Evolutionary conservation across 2,329 filamentous ascomycete species (phyloP).

Genomic region (Diaporthe aspalathi): DNA sequence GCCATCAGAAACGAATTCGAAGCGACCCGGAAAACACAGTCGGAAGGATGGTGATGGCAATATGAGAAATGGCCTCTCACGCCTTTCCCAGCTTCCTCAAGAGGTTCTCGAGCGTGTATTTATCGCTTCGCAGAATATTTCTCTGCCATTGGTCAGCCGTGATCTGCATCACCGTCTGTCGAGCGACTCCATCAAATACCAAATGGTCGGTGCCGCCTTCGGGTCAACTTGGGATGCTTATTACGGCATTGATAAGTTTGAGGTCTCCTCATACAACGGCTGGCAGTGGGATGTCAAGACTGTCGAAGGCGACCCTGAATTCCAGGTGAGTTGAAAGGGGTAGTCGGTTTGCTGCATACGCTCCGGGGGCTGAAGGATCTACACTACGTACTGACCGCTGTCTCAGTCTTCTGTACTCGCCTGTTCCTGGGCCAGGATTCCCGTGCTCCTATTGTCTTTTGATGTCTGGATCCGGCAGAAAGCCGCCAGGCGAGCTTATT

Average conservation of each 20-base stretch:
- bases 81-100: slow-evolving; percentile 56
- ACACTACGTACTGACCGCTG: background rate
- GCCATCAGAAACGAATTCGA: slow-evolving; percentile 7
- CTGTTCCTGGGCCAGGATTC: slow-evolving; percentile 57
- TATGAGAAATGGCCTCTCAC: slow-evolving; percentile 43
- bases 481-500: slow-evolving; percentile 49
- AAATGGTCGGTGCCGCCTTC: slow-evolving; percentile 53
- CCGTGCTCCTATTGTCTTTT: slow-evolving; percentile 60
- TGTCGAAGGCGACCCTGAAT: slow-evolving; percentile 52
- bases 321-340: slow-evolving; percentile 54
- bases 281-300: slow-evolving; percentile 35
- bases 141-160: slow-evolving; percentile 58
- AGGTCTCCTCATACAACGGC: slow-evolving; percentile 37
- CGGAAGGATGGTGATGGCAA: slow-evolving; percentile 25
- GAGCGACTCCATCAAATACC: slow-evolving; percentile 46
- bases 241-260: slow-evolving; percentile 44
- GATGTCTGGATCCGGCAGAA: slow-evolving; percentile 58
- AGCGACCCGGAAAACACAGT: slow-evolving; percentile 37
- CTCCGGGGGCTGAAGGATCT: background rate
- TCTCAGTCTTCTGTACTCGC: slow-evolving; percentile 53
- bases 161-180: slow-evolving; percentile 61
- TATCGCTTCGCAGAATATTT: slow-evolving; percentile 60
- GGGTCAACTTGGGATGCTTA: slow-evolving; percentile 53
- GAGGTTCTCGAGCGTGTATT: slow-evolving; percentile 67
- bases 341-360: background rate